phyloP scores from a whole-genome alignment of 129 eudicot species.

The Artemisia annua region DNA sequence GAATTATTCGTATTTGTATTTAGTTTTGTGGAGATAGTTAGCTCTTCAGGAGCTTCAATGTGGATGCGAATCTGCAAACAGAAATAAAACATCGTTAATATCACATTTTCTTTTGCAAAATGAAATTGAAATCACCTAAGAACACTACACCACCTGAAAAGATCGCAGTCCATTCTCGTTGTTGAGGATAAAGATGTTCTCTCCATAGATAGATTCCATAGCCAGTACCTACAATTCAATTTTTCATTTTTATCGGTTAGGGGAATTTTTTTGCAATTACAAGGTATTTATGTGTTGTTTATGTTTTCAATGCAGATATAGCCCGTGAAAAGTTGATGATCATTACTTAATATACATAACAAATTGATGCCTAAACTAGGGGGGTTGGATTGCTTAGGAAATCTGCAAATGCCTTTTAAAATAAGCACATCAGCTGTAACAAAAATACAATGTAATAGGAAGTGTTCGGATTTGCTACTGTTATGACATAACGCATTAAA shows the following conservation, averaged over 20 bases:
- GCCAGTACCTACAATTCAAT: slow-evolving; percentile 58
- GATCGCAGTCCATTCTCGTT: slow-evolving; percentile 51
- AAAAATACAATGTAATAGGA: no score
- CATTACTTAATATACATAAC: background rate
- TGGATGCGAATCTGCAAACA: slow-evolving; percentile 63
- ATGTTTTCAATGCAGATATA: background rate
- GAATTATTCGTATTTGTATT: slow-evolving; percentile 23
- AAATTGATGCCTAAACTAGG: no score
- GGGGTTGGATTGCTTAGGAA: no score
- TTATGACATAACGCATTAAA: no score
- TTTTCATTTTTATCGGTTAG: slow-evolving; percentile 6
- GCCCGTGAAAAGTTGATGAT: no score
- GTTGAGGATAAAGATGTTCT: slow-evolving; percentile 60
- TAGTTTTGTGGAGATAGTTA: slow-evolving; percentile 55
- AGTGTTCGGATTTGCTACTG: no score
- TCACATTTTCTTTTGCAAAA: slow-evolving; percentile 2
- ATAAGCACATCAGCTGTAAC: no score
- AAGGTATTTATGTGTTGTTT: background rate
- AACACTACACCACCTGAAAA: slow-evolving; percentile 58
- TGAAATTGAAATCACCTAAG: background rate
- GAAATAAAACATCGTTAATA: slow-evolving; percentile 1
- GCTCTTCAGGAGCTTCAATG: slow-evolving; percentile 53
- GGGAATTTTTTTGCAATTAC: background rate
- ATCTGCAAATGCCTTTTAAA: no score
- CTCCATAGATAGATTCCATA: slow-evolving; percentile 84